Percentiles rank a stretch among this genome's conserved stretches.
Conservation (phyloP, 345 rosid species). For the Alliaria petiolata region DNA sequence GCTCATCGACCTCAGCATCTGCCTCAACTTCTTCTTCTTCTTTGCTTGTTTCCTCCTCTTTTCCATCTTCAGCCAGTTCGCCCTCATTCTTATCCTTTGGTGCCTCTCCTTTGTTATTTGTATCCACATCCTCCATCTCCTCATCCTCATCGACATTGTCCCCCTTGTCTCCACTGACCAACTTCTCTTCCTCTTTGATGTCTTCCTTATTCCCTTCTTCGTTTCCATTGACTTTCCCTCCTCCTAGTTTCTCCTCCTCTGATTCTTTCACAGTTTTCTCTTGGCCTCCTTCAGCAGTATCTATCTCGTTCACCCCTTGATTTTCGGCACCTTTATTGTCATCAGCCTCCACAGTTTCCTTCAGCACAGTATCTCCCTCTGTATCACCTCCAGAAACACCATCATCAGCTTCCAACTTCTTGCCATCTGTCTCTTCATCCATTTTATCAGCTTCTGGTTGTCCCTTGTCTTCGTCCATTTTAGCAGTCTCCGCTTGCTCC, state of each 20-base stretch:
- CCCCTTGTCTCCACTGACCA: constrained; percentile 25
- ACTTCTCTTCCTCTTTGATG: constrained; percentile 30
- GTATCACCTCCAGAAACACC: constrained; percentile 17
- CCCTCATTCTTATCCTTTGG: constrained; percentile 18
- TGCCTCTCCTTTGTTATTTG: constrained; percentile 26
- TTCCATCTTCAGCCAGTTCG: constrained; percentile 13
- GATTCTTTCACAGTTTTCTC: constrained; percentile 12
- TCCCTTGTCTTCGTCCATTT: constrained; percentile 28
- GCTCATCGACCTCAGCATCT: constrained; percentile 13
- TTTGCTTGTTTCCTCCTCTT: constrained; percentile 17
- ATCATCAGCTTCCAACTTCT: constrained; percentile 12
- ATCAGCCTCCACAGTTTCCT: constrained; percentile 11
- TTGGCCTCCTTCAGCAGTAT: constrained; percentile 13
- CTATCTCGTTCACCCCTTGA: constrained; percentile 9
- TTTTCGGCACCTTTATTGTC: not conserved
- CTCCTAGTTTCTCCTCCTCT: constrained; percentile 9
- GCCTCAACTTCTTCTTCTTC: not conserved
- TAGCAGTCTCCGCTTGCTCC: constrained; percentile 2
- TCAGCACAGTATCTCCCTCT: constrained; percentile 21
- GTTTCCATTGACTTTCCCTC: constrained; percentile 30
- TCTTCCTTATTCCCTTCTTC: constrained; percentile 20
- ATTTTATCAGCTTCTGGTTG: constrained; percentile 21
- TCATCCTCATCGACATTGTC: constrained; percentile 33
- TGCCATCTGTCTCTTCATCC: constrained; percentile 22
- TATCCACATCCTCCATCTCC: not conserved